phyloP scores from a whole-genome alignment of 306 rosid species.

The Sicyos baderoa region DNA sequence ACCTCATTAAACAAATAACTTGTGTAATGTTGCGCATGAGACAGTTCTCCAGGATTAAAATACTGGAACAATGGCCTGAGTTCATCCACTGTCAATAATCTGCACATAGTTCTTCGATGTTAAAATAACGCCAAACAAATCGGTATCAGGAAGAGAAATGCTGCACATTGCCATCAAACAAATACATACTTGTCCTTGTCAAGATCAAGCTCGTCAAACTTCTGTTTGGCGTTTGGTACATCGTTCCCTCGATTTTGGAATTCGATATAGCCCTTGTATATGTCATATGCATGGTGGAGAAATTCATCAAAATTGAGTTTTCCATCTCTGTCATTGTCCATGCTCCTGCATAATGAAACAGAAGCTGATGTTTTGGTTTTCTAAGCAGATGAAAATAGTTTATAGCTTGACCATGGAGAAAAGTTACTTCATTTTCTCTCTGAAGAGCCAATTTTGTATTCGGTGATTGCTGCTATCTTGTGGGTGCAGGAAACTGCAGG shows the following conservation, averaged over 20 bases:
- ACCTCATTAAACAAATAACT: constrained; percentile 57
- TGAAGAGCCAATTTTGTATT: constrained; percentile 48
- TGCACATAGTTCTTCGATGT: constrained; percentile 18
- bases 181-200: constrained; percentile 47
- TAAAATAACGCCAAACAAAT: not conserved
- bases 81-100: constrained; percentile 54
- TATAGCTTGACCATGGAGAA: not conserved
- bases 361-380: not conserved
- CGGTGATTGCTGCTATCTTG: constrained; percentile 54
- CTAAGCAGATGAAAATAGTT: not conserved
- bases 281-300: constrained; percentile 28
- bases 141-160: not conserved
- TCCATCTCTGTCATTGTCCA: constrained; percentile 47
- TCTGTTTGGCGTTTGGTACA: constrained; percentile 32
- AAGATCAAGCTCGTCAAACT: constrained; percentile 52
- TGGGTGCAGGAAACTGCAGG: constrained; percentile 62
- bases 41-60: constrained; percentile 63
- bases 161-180: not conserved
- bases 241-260: constrained; percentile 35
- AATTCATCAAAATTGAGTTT: constrained; percentile 54
- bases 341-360: constrained; percentile 32
- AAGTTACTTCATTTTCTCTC: constrained; percentile 47
- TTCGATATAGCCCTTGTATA: constrained; percentile 42
- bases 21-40: constrained; percentile 51
- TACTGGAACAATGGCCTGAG: constrained; percentile 46